These are phyloP conservation scores for Colletotrichum sidae DNA, from an alignment of 2,329 filamentous ascomycete species.

Conservation along the genomic window DNA sequence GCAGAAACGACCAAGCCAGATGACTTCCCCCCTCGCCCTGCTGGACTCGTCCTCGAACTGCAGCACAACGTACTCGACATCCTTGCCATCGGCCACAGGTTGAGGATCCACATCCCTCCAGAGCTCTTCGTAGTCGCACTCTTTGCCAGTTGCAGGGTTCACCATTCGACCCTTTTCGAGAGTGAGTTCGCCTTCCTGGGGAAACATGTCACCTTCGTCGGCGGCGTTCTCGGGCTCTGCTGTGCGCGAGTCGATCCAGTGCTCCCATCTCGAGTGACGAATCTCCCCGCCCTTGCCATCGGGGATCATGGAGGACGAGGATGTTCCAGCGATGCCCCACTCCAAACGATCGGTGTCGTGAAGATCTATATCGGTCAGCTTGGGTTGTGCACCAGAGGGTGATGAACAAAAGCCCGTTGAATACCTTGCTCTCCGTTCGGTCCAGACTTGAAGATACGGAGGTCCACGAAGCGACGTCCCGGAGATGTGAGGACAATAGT, in stretches of 20 bases:
- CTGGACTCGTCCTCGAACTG: conserved; percentile 47
- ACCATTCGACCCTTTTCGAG: conserved; percentile 71
- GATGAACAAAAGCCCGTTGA: background rate
- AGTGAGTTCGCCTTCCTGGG: conserved; percentile 52
- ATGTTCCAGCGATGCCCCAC: conserved; percentile 74
- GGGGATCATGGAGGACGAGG: conserved; percentile 49
- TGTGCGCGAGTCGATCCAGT: conserved; percentile 70
- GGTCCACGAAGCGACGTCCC: conserved; percentile 68
- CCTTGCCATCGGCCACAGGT: conserved; percentile 27
- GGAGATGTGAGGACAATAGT: conserved; percentile 75
- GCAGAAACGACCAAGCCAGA: conserved; percentile 64
- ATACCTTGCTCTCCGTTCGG: conserved; percentile 35
- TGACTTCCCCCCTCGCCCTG: conserved; percentile 59
- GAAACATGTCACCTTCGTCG: conserved; percentile 70
- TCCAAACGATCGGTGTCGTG: conserved; percentile 57
- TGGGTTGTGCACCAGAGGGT: background rate
- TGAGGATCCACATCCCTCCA: conserved; percentile 64
- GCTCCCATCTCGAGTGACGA: conserved; percentile 61
- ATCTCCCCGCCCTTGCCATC: conserved; percentile 43
- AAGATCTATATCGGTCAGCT: background rate
- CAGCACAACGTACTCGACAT: conserved; percentile 53
- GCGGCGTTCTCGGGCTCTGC: conserved; percentile 49
- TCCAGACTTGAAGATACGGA: conserved; percentile 60
- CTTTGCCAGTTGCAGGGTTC: conserved; percentile 64
- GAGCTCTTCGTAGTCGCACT: conserved; percentile 73